Conservation (phyloP, 441 rosid species). For the Jatropha podagrica region DNA sequence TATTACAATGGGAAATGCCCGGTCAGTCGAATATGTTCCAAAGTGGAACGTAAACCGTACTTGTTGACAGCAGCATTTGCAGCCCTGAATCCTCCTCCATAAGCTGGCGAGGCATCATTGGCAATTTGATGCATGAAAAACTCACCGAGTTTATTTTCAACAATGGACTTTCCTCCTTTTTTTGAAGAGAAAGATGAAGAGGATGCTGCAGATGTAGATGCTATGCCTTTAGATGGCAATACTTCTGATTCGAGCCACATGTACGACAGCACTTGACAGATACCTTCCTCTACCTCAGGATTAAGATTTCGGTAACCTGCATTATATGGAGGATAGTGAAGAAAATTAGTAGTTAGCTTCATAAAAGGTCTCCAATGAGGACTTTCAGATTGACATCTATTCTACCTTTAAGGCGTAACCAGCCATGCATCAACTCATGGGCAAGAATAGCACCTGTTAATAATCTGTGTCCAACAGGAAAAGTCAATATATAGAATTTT, state of each 20-base stretch:
- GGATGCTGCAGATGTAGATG: conserved; percentile 57
- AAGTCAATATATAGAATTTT: background rate
- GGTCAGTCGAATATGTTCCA: conserved; percentile 63
- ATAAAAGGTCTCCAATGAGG: background rate
- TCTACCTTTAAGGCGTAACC: conserved; percentile 88
- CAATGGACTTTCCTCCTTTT: conserved; percentile 68
- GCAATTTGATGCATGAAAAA: conserved; percentile 89
- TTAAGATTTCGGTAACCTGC: conserved; percentile 76
- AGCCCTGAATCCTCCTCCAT: conserved; percentile 86
- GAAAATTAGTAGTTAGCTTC: background rate
- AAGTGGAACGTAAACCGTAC: conserved; percentile 69
- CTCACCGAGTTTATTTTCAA: conserved; percentile 80
- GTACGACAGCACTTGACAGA: conserved; percentile 83
- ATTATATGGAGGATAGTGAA: background rate
- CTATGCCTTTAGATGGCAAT: conserved; percentile 45
- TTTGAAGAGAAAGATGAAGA: conserved; percentile 45
- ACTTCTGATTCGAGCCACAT: conserved; percentile 99
- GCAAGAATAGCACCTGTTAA: conserved; percentile 95
- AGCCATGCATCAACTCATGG: conserved; percentile 91
- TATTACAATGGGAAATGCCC: conserved; percentile 67
- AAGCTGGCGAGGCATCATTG: conserved; percentile 78
- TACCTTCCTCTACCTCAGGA: conserved; percentile 94
- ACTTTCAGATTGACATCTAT: background rate
- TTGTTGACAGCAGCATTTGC: conserved; percentile 80
- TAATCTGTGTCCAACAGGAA: conserved; percentile 46